Percentiles rank a stretch among this genome's conserved stretches.
These are phyloP conservation scores for Venturia aucupariae DNA, from an alignment of 2,329 filamentous ascomycete species.

Conservation along the genomic window DNA sequence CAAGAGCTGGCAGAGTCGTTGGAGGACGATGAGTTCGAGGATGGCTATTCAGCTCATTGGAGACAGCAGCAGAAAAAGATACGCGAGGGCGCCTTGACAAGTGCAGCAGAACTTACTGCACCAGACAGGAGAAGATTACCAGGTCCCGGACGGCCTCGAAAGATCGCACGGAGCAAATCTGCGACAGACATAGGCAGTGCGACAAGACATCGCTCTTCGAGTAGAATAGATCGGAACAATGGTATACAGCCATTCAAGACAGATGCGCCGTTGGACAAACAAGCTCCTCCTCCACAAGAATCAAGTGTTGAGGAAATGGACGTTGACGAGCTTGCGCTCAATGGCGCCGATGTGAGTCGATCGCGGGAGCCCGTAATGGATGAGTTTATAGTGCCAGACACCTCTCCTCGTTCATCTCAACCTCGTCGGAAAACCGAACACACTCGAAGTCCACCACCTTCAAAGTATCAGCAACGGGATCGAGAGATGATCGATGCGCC, in stretches of 20 bases:
- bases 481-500: neutral
- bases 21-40: constrained; percentile 13
- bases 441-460: neutral
- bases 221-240: neutral
- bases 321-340: neutral
- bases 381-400: neutral
- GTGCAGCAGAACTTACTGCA: neutral
- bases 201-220: neutral
- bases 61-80: constrained; percentile 9
- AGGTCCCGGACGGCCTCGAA: neutral
- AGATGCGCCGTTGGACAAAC: neutral
- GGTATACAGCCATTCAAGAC: neutral
- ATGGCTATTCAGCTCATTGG: neutral
- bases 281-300: neutral
- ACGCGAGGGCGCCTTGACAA: neutral
- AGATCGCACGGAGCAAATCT: constrained; percentile 7
- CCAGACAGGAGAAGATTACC: neutral
- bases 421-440: neutral
- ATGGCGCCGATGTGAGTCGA: neutral
- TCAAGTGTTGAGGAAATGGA: neutral
- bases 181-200: neutral
- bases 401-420: neutral
- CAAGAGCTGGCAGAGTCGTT: constrained; percentile 9
- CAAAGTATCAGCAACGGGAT: neutral
- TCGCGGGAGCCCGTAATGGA: neutral